These are phyloP conservation scores for Pyricularia grisea DNA, from an alignment of 2,329 filamentous ascomycete genomes.

Conservation along the genomic window DNA sequence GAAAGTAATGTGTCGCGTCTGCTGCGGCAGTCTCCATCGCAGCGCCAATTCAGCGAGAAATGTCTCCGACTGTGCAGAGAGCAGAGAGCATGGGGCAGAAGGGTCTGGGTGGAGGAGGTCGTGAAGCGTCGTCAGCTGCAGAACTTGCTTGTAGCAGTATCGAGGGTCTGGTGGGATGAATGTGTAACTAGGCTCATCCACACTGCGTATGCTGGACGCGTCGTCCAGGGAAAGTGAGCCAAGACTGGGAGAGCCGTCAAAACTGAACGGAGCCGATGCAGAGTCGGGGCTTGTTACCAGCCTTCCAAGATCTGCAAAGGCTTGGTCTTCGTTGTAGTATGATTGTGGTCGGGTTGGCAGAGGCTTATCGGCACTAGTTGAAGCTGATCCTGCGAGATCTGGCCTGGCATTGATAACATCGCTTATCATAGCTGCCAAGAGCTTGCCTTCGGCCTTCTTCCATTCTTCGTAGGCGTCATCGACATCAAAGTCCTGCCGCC, in stretches of 20 bases:
- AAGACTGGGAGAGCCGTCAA: slow-evolving; percentile 62
- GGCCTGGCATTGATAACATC: slow-evolving; percentile 81
- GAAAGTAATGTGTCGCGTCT: slow-evolving; percentile 69
- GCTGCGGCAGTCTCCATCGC: slow-evolving; percentile 82
- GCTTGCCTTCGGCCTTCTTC: slow-evolving; percentile 82
- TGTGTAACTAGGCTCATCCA: slow-evolving; percentile 64
- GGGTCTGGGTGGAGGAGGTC: slow-evolving; percentile 36
- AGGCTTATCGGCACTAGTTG: slow-evolving; percentile 45
- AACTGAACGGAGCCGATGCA: slow-evolving; percentile 24
- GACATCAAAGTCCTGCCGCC: slow-evolving; percentile 78
- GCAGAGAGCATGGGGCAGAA: slow-evolving; percentile 26
- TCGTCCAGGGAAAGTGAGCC: slow-evolving; percentile 55
- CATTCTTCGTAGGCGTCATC: slow-evolving; percentile 83
- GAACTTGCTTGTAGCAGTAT: slow-evolving; percentile 71
- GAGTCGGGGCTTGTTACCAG: slow-evolving; percentile 37
- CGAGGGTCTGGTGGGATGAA: slow-evolving; percentile 84
- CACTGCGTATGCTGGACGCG: slow-evolving; percentile 36
- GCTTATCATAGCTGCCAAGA: slow-evolving; percentile 88
- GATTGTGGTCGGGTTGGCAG: slow-evolving; percentile 45
- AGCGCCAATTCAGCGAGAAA: slow-evolving; percentile 76
- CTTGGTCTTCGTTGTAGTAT: slow-evolving; percentile 36
- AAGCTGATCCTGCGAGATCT: slow-evolving; percentile 69
- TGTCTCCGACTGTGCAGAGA: slow-evolving; percentile 74
- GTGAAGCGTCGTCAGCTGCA: slow-evolving; percentile 65
- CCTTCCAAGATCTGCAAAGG: slow-evolving; percentile 42